These are phyloP conservation scores for Mortierella hygrophila DNA, from an alignment of 192 early-diverging fungal genomes.

Conservation along the genomic window DNA sequence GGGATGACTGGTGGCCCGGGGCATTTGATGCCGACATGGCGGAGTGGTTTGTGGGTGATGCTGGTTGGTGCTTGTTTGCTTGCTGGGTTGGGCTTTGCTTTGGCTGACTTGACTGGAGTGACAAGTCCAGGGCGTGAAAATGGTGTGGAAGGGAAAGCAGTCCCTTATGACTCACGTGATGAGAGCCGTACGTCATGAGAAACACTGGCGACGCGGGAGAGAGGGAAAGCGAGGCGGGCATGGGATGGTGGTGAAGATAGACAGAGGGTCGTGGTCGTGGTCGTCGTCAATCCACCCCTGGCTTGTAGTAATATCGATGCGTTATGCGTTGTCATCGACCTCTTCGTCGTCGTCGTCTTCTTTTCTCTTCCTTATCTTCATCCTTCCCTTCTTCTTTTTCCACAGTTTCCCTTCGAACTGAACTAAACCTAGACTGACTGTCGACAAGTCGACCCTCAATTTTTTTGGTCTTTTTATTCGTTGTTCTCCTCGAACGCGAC, in stretches of 20 bases:
- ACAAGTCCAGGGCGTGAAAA: not conserved
- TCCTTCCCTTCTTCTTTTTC: not conserved
- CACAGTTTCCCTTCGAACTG: not conserved
- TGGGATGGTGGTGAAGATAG: not conserved
- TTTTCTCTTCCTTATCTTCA: not conserved
- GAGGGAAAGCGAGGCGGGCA: too few relatives aligned
- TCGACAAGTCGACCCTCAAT: not conserved
- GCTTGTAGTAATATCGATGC: too few relatives aligned
- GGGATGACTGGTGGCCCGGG: constrained; percentile 38
- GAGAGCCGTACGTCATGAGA: constrained; percentile 1
- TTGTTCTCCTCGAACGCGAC: not conserved
- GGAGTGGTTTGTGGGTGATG: not conserved
- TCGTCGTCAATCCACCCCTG: not conserved
- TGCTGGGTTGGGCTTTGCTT: not conserved
- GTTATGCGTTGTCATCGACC: too few relatives aligned
- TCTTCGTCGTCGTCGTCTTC: too few relatives aligned
- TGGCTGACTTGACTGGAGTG: not conserved
- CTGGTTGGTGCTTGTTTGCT: not conserved
- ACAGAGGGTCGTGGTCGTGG: not conserved
- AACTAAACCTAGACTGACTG: not conserved
- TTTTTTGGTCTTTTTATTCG: not conserved
- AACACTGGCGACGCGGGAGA: not conserved
- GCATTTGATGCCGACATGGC: constrained; percentile 46
- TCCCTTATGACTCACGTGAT: not conserved
- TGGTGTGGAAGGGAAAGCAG: not conserved